Evolutionary conservation across 805 yeast genomes (phyloP).

Genomic region (Ogataea zsoltii): DNA sequence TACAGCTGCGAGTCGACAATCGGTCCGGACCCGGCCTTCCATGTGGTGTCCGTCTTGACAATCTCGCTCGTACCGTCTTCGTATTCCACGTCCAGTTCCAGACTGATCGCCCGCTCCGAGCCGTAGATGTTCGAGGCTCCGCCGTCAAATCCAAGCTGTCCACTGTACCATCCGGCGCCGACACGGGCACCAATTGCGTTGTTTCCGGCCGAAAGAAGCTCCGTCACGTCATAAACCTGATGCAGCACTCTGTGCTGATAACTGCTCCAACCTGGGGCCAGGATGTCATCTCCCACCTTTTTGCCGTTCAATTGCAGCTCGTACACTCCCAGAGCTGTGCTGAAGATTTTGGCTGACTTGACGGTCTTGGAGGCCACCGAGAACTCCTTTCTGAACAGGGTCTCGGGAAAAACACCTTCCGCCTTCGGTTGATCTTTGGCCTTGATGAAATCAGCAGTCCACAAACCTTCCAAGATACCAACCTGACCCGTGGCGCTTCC

Average conservation of each 20-base stretch:
- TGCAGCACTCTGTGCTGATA: constrained; percentile 25
- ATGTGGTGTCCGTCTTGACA: constrained; percentile 22
- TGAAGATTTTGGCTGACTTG: constrained; percentile 16
- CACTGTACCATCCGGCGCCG: constrained; percentile 31
- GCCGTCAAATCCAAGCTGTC: constrained; percentile 28
- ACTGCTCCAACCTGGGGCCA: constrained; percentile 32
- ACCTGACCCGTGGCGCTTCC: constrained; percentile 5
- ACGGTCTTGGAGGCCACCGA: not conserved
- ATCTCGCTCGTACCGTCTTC: constrained; percentile 15
- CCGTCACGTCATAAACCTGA: constrained; percentile 24
- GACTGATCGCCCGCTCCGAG: constrained; percentile 18
- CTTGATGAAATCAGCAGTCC: constrained; percentile 13
- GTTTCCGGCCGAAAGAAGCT: constrained; percentile 7
- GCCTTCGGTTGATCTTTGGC: constrained; percentile 8
- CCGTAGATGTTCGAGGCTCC: constrained; percentile 27
- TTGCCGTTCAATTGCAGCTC: constrained; percentile 27
- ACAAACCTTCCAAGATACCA: constrained; percentile 8
- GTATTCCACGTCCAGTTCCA: constrained; percentile 19
- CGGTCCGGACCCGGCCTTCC: constrained; percentile 25
- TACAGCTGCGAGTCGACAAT: constrained; percentile 23
- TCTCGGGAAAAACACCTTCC: constrained; percentile 10
- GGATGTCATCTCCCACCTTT: constrained; percentile 19
- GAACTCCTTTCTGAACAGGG: constrained; percentile 12
- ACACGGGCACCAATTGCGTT: constrained; percentile 25
- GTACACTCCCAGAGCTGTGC: constrained; percentile 27